Evolutionary conservation across 2,329 filamentous ascomycete species (phyloP), one percentile per base, ranked within the genome.

Genomic region (Ceratocystis albifundus): DNA sequence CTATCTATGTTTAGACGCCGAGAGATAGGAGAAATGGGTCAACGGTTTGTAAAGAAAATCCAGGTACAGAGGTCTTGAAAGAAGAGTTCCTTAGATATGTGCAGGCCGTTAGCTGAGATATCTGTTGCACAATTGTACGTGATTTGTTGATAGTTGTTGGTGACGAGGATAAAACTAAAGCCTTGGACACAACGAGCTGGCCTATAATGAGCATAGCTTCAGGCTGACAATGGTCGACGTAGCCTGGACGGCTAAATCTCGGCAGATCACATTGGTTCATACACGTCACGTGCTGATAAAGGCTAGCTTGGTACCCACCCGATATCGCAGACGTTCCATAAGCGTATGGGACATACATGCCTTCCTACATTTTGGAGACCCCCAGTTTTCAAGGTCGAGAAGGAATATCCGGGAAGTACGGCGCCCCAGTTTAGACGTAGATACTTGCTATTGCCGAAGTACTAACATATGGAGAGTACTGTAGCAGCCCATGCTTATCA

Each of bases 201-300:
- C 48, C n/a, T 32, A 28, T 22, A 50, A 28, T 12, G 32, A 28
- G 59, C 45, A 44, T 65, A 68, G 66, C 66, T 68, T 68, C 66
- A 68, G 66, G 66, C 66, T 68, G 66, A 68, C 66, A 65, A 62
- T 17, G 6, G 65, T 50, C 65, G 65, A 67, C 62, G 65, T 67
- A 67, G 65, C 65, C 65, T 67, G 30, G 22, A 12, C 53, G 65
- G 61, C 41, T 67, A 67, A 64, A 61, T 2, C 4, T 12, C 55
- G 65, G 59, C 30, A 46, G 12, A 4, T 22, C 1, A 12, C 7
- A 22, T n/a, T 17, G 25, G n/a, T 17, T 17, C 15, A 10, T 5
- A 53, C 2, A 25, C 15, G 17, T 62, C 61, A 62, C 61, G 61
- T 62, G 61, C 36, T 28, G 61, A 62, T 44, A 45, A 10, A n/a